Percentiles rank a stretch among this genome's conserved stretches.
Conservation (phyloP, 305 asterid species). For the Fraxinus latifolia region DNA sequence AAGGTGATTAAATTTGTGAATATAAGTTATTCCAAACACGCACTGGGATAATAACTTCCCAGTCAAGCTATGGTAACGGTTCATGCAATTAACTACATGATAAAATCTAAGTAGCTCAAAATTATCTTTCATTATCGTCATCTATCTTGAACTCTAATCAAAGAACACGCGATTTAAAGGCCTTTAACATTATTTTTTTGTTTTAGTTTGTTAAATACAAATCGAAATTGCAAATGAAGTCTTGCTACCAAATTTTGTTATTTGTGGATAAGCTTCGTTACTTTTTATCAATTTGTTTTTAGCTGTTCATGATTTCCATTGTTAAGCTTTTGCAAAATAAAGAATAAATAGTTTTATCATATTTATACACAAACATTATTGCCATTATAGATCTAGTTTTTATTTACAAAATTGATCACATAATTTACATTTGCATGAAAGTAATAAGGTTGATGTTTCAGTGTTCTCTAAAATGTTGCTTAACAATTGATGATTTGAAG, state of each 20-base stretch:
- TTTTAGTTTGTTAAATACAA: background rate
- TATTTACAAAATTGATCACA: background rate
- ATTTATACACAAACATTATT: too few relatives aligned
- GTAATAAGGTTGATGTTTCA: background rate
- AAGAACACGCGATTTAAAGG: background rate
- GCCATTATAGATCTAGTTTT: background rate
- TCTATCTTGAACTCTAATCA: background rate
- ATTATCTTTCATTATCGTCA: background rate
- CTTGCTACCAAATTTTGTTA: background rate
- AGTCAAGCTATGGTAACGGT: background rate
- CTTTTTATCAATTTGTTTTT: background rate
- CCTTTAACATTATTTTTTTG: background rate
- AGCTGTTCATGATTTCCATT: background rate
- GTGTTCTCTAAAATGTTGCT: background rate
- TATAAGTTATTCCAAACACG: background rate
- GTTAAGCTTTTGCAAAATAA: background rate
- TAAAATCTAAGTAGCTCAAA: background rate
- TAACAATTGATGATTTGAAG: background rate
- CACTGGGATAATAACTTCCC: background rate
- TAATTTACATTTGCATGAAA: background rate
- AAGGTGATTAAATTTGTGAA: background rate
- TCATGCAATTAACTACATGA: background rate
- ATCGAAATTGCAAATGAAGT: background rate
- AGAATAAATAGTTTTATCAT: background rate
- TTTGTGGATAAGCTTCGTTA: background rate